These are phyloP conservation scores for Metschnikowia koreensis DNA, from an alignment of 805 yeast genomes.

Conservation along the genomic window DNA sequence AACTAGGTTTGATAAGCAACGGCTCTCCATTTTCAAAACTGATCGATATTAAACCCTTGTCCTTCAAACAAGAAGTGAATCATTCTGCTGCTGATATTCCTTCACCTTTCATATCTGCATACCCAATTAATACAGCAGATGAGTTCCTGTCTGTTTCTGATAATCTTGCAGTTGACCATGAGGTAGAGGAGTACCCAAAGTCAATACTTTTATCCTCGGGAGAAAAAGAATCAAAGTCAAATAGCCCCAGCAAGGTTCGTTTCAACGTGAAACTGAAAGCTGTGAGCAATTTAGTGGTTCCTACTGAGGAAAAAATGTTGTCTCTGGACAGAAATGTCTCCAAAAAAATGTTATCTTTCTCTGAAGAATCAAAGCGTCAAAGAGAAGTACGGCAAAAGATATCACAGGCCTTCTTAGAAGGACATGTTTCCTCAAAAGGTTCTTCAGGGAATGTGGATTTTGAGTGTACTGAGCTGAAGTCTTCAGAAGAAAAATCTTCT, in stretches of 20 bases:
- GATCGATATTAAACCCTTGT: too few species aligned
- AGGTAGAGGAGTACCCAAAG: background rate
- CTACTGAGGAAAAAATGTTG: too few species aligned
- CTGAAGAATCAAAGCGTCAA: background rate
- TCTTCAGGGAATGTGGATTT: background rate
- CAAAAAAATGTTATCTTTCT: background rate
- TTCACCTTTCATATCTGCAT: background rate
- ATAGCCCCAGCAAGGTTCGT: background rate
- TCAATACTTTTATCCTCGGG: conserved; percentile 1
- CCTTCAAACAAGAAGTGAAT: too few species aligned
- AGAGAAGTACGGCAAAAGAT: background rate
- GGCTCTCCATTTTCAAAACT: too few species aligned
- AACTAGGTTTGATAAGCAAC: too few species aligned
- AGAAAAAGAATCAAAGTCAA: background rate
- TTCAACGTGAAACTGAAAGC: background rate
- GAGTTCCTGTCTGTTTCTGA: conserved; percentile 6
- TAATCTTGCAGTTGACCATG: too few species aligned
- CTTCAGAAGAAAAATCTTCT: background rate
- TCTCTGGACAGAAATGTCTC: background rate
- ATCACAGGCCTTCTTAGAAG: background rate
- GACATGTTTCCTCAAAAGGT: background rate
- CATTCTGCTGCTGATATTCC: background rate
- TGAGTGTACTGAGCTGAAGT: too few species aligned
- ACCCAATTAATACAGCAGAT: background rate
- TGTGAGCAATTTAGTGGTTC: too few species aligned